These are phyloP conservation scores for Aeschynomene evenia DNA, from an alignment of 306 rosid species.

Conservation along the genomic window DNA sequence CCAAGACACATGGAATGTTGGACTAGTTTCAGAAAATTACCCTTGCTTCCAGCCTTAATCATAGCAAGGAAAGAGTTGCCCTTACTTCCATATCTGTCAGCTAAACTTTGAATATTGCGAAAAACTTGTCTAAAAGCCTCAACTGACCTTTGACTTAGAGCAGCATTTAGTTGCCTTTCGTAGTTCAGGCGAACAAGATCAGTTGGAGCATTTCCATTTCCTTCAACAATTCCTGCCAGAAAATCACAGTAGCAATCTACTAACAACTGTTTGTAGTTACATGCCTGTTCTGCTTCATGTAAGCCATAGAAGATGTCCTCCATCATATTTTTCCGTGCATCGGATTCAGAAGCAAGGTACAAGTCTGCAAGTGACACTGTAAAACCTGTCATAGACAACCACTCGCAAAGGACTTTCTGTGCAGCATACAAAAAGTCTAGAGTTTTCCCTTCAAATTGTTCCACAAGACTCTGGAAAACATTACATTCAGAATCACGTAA, in stretches of 20 bases:
- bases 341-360: constrained; percentile 60
- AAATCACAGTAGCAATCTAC: constrained; percentile 44
- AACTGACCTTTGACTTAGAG: constrained; percentile 73
- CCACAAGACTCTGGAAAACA: constrained; percentile 60
- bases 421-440: constrained; percentile 64
- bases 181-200: constrained; percentile 49
- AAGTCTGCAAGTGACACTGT: constrained; percentile 87
- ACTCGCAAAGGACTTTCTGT: constrained; percentile 80
- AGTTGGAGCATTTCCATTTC: constrained; percentile 32
- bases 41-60: constrained; percentile 97
- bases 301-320: constrained; percentile 71
- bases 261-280: constrained; percentile 67
- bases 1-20: constrained; percentile 97
- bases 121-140: constrained; percentile 83
- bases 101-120: constrained; percentile 72
- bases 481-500: constrained; percentile 61
- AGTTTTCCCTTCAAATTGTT: constrained; percentile 45
- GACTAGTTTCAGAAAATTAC: constrained; percentile 74
- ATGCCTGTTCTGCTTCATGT: constrained; percentile 71
- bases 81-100: constrained; percentile 55
- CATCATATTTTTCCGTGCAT: constrained; percentile 69
- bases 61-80: constrained; percentile 70
- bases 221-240: constrained; percentile 53
- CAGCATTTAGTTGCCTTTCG: constrained; percentile 72
- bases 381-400: constrained; percentile 85